These are phyloP conservation scores for Nemophila menziesii DNA, from an alignment of 257 asterid species.

Conservation along the genomic window DNA sequence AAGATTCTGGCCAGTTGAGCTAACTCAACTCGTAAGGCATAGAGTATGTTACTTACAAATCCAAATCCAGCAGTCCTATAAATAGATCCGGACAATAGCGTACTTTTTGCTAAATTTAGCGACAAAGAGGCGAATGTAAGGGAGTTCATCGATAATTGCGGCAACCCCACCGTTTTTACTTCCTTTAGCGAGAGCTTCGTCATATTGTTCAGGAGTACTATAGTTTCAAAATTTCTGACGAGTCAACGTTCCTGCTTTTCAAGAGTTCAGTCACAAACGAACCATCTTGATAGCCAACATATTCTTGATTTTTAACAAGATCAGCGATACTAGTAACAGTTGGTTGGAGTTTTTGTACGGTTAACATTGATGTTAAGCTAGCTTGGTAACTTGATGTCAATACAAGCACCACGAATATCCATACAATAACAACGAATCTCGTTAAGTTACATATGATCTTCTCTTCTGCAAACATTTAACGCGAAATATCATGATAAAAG, in stretches of 20 bases:
- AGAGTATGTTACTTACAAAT: conserved; percentile 24
- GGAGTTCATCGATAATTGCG: conserved; percentile 43
- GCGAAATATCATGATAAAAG: neutral
- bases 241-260: conserved; percentile 16
- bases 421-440: conserved; percentile 37
- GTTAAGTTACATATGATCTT: conserved; percentile 38
- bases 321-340: conserved; percentile 23
- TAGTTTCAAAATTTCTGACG: conserved; percentile 21
- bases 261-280: conserved; percentile 23
- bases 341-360: conserved; percentile 41
- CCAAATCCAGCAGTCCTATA: conserved; percentile 39
- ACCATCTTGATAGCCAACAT: conserved; percentile 32
- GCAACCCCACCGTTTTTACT: conserved; percentile 37
- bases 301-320: conserved; percentile 22
- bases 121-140: conserved; percentile 34
- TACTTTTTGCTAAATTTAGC: conserved; percentile 28
- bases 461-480: conserved; percentile 29
- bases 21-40: too few relatives aligned
- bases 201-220: conserved; percentile 22
- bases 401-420: conserved; percentile 47
- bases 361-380: conserved; percentile 45
- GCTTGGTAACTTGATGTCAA: conserved; percentile 50
- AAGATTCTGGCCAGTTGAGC: too few relatives aligned
- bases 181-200: conserved; percentile 37
- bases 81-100: conserved; percentile 24